Evolutionary conservation across 768 basidiomycete genomes (phyloP), one percentile per base, ranked within the genome.

Genomic region (Lentinula sp.): DNA sequence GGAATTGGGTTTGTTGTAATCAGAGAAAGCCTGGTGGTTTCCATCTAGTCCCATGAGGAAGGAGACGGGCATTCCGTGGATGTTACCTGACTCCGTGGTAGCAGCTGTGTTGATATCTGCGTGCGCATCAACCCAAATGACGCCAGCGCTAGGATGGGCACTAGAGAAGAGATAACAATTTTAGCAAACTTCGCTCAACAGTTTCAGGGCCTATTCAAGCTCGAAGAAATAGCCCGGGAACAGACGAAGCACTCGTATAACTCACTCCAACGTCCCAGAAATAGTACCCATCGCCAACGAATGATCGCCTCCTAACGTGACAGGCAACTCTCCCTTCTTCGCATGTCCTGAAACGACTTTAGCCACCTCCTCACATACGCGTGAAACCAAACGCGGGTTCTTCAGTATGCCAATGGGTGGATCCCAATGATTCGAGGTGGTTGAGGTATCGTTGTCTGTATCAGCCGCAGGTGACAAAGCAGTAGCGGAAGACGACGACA

Each of bases 41-140:
- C 71, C 65, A 42, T 73, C 76, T 37, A 79, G 64, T 71, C 79
- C 85, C 76, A 86, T 59, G 74, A 99, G 84, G 84, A 98, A 98
- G 5, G 97, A 93, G 48, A 98, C 84, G 20, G 97, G 97, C 89
- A 97, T 98, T 63, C 97, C 97, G 74, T 99, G 97, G 50, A 99
- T 88, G 74, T 98, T 98, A 35, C 96, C 96, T 83, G 89, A 86
- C 46, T 77, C 87, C 18, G 95, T 95, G 15, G 91, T 85, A 60
- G 88, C 85, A 10, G 82, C 76, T 6, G 95, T 97, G 74, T 99
- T 98, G 77, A 99, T 93, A 71, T 98, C 97, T 18, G 94, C 90
- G 68, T 98, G 97, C 2, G 97, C 97, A 70, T 99, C 97, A 62
- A 98, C 79, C 97, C 97, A 98, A 63, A 99, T 77, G 39, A 99